Percentiles rank a stretch among this genome's conserved stretches.
Evolutionary conservation across 148 eudicot genomes (phyloP).

Genomic region (Fagopyrum tataricum): DNA sequence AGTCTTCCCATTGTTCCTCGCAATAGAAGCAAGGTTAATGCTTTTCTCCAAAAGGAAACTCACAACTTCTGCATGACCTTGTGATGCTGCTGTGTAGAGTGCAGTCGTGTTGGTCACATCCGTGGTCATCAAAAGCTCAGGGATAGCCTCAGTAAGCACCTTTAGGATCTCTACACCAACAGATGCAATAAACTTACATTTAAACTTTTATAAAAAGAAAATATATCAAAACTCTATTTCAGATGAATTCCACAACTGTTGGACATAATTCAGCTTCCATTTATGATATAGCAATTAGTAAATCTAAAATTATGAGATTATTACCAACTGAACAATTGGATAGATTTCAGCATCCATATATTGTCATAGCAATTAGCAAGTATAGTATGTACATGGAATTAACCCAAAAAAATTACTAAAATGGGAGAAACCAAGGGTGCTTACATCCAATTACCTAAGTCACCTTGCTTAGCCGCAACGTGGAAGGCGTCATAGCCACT

Average conservation of each 20-base stretch:
- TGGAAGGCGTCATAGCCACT: slow-evolving; percentile 57
- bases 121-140: slow-evolving; percentile 39
- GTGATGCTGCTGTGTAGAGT: slow-evolving; percentile 39
- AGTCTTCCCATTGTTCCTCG: slow-evolving; percentile 39
- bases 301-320: neutral
- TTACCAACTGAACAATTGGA: no score
- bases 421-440: neutral
- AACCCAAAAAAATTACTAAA: neutral
- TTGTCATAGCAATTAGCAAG: no score
- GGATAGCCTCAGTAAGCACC: slow-evolving; percentile 38
- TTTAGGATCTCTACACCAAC: slow-evolving; percentile 36
- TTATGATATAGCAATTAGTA: neutral
- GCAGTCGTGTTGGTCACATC: slow-evolving; percentile 50
- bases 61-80: slow-evolving; percentile 45
- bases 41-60: slow-evolving; percentile 38
- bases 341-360: no score
- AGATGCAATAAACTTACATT: neutral
- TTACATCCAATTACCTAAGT: slow-evolving; percentile 31
- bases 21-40: slow-evolving; percentile 34
- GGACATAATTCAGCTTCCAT: neutral
- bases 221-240: neutral
- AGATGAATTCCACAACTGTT: neutral
- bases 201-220: neutral
- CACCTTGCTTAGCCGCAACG: slow-evolving; percentile 49
- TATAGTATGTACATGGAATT: neutral